A percentile compares a stretch with the other conserved stretches of the same genome.
phyloP scores from a whole-genome alignment of 805 yeast species.

The Suhomyces tanzawaensis region DNA sequence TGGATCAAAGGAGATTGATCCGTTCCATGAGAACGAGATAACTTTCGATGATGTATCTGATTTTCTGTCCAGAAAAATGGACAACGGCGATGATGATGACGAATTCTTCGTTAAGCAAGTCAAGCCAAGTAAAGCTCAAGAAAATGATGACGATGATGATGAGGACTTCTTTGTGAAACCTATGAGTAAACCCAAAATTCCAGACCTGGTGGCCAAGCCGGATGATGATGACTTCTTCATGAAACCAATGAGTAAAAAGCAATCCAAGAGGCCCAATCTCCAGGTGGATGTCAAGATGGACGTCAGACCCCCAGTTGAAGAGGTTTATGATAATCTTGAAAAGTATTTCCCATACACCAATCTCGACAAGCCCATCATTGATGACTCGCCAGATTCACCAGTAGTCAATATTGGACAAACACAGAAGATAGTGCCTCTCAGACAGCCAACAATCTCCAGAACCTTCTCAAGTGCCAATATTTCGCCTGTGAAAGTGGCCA shows the following conservation, averaged over 20 bases:
- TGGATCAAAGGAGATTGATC: slow-evolving; percentile 30
- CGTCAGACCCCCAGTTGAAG: slow-evolving; percentile 93
- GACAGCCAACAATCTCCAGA: slow-evolving; percentile 38
- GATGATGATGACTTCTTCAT: slow-evolving; percentile 17
- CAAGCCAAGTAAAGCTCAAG: slow-evolving; percentile 25
- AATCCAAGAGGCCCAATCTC: neutral
- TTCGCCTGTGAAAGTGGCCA: slow-evolving; percentile 29
- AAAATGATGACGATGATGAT: slow-evolving; percentile 10
- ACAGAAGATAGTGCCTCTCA: slow-evolving; percentile 5
- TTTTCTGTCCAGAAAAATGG: slow-evolving; percentile 2
- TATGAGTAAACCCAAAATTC: neutral
- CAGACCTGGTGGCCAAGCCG: slow-evolving; percentile 4
- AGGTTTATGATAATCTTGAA: slow-evolving; percentile 87
- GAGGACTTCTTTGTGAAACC: slow-evolving; percentile 17
- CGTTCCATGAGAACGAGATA: slow-evolving; percentile 68
- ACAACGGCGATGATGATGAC: slow-evolving; percentile 12
- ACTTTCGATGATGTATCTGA: slow-evolving; percentile 73
- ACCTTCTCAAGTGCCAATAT: slow-evolving; percentile 44
- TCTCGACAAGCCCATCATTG: slow-evolving; percentile 84
- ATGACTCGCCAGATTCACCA: slow-evolving; percentile 63
- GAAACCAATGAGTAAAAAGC: slow-evolving; percentile 7
- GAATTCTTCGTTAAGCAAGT: slow-evolving; percentile 19
- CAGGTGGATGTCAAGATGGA: slow-evolving; percentile 42
- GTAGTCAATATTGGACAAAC: slow-evolving; percentile 14
- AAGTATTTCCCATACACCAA: slow-evolving; percentile 90